These are phyloP conservation scores for Cucurbita pepo DNA, from an alignment of 306 rosid genomes.

Conservation along the genomic window DNA sequence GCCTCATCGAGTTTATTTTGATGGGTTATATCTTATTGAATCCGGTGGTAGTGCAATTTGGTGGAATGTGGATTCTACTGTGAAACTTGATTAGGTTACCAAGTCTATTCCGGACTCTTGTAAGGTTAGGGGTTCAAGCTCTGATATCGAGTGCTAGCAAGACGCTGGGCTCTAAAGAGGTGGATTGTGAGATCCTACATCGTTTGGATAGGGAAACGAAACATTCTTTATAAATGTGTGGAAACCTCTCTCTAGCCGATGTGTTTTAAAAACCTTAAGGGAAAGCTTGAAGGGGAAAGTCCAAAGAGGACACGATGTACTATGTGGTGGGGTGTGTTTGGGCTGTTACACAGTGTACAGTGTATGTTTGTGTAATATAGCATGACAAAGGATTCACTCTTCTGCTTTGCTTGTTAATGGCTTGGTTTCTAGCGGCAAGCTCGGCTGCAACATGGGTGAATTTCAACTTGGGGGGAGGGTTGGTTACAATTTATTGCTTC, in stretches of 20 bases:
- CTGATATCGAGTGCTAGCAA: too few species aligned
- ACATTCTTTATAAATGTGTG: too few species aligned
- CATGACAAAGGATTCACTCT: neutral
- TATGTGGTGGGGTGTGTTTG: too few species aligned
- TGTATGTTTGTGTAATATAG: neutral
- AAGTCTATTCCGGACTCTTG: neutral
- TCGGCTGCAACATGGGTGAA: neutral
- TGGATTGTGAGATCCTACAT: too few species aligned
- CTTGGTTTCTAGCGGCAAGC: neutral
- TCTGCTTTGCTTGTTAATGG: neutral
- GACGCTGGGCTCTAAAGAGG: too few species aligned
- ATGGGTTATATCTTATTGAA: neutral
- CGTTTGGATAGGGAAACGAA: too few species aligned
- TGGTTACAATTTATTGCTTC: neutral
- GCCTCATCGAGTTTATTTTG: neutral
- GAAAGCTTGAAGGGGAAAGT: too few species aligned
- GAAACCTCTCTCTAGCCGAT: too few species aligned
- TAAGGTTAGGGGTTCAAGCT: conserved; percentile 50
- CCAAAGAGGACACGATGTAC: too few species aligned
- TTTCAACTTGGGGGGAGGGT: neutral
- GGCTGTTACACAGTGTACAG: neutral
- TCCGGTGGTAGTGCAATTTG: neutral
- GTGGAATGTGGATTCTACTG: neutral
- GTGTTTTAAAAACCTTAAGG: too few species aligned
- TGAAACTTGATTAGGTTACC: neutral